Evolutionary conservation across 2,329 filamentous ascomycete species (phyloP).

Genomic region (Microcyclospora pomicola): DNA sequence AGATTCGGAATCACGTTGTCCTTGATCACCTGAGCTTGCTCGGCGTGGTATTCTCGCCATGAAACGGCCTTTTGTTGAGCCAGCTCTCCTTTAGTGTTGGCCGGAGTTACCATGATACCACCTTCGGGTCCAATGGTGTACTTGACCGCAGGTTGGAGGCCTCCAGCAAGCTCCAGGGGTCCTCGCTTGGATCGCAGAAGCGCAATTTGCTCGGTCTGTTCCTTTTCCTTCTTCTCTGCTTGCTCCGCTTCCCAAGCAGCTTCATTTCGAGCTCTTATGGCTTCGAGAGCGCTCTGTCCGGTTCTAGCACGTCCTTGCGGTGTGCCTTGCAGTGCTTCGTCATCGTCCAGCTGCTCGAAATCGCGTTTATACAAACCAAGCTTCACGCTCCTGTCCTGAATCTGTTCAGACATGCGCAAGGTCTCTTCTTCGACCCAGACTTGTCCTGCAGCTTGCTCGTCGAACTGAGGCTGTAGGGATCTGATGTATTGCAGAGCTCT

Average conservation of each 20-base stretch:
- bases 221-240: conserved; percentile 9
- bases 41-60: conserved; percentile 26
- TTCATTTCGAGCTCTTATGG: conserved; percentile 17
- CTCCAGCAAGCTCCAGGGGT: conserved; percentile 18
- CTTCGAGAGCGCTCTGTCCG: conserved; percentile 17
- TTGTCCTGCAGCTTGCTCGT: conserved; percentile 21
- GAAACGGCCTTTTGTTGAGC: conserved; percentile 18
- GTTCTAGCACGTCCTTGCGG: conserved; percentile 14
- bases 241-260: conserved; percentile 16
- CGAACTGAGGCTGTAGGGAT: conserved; percentile 17
- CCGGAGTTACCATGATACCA: conserved; percentile 12
- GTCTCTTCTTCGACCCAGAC: conserved; percentile 23
- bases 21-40: conserved; percentile 22
- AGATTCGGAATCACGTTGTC: conserved; percentile 19
- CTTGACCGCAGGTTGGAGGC: conserved; percentile 15
- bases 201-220: conserved; percentile 10
- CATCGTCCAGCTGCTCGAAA: conserved; percentile 6
- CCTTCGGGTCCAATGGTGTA: conserved; percentile 5
- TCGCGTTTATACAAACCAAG: conserved; percentile 22
- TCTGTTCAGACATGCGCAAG: conserved; percentile 15
- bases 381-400: conserved; percentile 19
- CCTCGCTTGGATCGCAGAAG: conserved; percentile 12
- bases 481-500: conserved; percentile 22
- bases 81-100: conserved; percentile 15
- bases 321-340: conserved; percentile 13